Percentiles rank a stretch among this genome's conserved stretches.
These are phyloP conservation scores for Aspergillus panamensis DNA, from an alignment of 495 filamentous ascomycete species.

Conservation along the genomic window DNA sequence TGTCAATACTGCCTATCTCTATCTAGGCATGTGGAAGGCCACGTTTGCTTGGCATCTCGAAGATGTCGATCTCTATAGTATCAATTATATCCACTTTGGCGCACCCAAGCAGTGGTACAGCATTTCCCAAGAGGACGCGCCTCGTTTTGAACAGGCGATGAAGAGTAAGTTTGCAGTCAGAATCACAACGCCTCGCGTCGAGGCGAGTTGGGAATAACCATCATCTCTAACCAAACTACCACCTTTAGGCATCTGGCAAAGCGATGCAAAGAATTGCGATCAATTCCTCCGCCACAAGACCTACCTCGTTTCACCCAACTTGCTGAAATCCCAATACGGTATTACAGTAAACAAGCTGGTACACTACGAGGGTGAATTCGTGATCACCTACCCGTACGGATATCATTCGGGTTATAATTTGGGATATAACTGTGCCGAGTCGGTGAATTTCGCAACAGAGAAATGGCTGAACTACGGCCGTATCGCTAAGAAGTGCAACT, in stretches of 20 bases:
- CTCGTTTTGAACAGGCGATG: conserved; percentile 92
- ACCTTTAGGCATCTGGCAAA: conserved; percentile 70
- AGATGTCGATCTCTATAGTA: conserved; percentile 98
- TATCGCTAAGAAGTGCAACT: conserved; percentile 96
- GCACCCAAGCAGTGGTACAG: conserved; percentile 99
- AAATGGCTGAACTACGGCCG: conserved; percentile 92
- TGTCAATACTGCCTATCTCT: conserved; percentile 98
- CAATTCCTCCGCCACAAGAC: conserved; percentile 98
- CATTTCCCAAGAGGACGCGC: conserved; percentile 94
- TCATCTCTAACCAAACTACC: background rate
- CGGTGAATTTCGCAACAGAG: conserved; percentile 96
- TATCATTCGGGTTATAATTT: conserved; percentile 99
- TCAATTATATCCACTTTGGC: conserved; percentile 99
- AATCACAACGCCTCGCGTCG: background rate
- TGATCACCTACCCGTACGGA: conserved; percentile 97
- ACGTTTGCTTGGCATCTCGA: conserved; percentile 99
- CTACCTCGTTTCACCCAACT: conserved; percentile 90
- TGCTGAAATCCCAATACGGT: conserved; percentile 79
- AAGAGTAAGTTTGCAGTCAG: conserved; percentile 51
- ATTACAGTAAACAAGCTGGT: conserved; percentile 94
- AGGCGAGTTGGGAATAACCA: background rate
- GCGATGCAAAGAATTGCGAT: conserved; percentile 92
- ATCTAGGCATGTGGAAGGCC: conserved; percentile 99
- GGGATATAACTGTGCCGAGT: conserved; percentile 98
- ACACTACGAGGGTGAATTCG: conserved; percentile 96